These are phyloP conservation scores for Oropetium thomaeum DNA, from an alignment of 176 grass and related monocot species.

Conservation along the genomic window DNA sequence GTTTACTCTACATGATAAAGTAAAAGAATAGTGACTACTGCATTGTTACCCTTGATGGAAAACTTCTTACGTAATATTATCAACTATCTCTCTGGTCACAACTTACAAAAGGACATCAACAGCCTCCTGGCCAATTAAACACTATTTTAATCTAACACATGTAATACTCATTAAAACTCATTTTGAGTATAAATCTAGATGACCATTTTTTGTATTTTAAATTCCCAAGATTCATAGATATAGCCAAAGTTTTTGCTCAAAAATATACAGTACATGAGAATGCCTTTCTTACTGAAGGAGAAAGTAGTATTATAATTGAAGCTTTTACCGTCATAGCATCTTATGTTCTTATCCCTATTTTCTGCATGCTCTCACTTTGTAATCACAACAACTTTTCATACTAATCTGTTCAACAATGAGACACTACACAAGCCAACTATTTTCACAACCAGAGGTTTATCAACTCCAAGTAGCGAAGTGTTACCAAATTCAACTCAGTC, in stretches of 20 bases:
- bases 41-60: not conserved
- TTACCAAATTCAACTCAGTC: not conserved
- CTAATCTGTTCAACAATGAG: not conserved
- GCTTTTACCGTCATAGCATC: not conserved
- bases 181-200: not conserved
- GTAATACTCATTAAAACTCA: not conserved
- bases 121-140: not conserved
- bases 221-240: not conserved
- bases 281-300: not conserved
- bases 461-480: not conserved
- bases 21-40: not conserved
- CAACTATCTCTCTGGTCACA: not conserved
- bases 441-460: not conserved
- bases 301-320: not conserved
- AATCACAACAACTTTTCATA: not conserved
- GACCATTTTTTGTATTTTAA: not conserved
- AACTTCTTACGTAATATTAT: not conserved
- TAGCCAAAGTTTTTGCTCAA: not conserved
- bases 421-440: not conserved
- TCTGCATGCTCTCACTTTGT: not conserved
- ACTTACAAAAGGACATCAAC: not conserved
- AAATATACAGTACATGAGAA: no score
- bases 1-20: not conserved
- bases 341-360: not conserved
- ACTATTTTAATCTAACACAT: not conserved